Percentiles rank a stretch among this genome's conserved stretches.
These are phyloP conservation scores for Aspergillus sclerotioniger DNA, from an alignment of 495 filamentous ascomycete genomes.

Conservation along the genomic window DNA sequence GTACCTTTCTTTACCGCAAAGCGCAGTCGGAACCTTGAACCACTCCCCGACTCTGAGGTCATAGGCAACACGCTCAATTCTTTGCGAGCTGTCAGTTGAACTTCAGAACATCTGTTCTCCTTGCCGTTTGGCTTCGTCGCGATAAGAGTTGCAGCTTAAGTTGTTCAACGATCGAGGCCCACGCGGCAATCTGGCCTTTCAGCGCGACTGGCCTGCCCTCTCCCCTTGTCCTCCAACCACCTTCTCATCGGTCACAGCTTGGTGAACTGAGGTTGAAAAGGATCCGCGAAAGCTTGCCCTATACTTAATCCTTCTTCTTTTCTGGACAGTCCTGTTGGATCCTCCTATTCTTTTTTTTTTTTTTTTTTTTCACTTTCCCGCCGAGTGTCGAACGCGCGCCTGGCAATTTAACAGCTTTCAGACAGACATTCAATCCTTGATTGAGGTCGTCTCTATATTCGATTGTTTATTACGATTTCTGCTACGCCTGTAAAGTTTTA, in stretches of 20 bases:
- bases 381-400: conserved; percentile 4
- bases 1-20: conserved; percentile 12
- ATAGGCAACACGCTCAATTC: conserved; percentile 1
- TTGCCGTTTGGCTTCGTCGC: background rate
- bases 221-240: conserved; percentile 16
- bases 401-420: conserved; percentile 5
- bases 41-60: background rate
- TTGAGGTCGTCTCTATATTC: background rate
- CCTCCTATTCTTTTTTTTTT: too few relatives aligned
- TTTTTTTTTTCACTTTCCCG: background rate
- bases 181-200: conserved; percentile 28
- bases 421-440: conserved; percentile 1
- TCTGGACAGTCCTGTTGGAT: background rate
- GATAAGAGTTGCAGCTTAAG: conserved; percentile 8
- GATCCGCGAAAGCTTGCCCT: conserved; percentile 18
- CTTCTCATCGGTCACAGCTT: conserved; percentile 11
- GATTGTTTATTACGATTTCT: conserved; percentile 11
- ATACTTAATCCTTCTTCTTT: conserved; percentile 3
- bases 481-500: conserved; percentile 9
- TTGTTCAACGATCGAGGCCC: conserved; percentile 1
- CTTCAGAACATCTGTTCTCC: background rate
- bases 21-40: conserved; percentile 13
- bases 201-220: conserved; percentile 14
- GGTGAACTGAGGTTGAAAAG: conserved; percentile 18
- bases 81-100: background rate